Percentiles rank a stretch among this genome's conserved stretches.
Conservation (phyloP, 768 basidiomycete species). For the Clavaria fumosa region DNA sequence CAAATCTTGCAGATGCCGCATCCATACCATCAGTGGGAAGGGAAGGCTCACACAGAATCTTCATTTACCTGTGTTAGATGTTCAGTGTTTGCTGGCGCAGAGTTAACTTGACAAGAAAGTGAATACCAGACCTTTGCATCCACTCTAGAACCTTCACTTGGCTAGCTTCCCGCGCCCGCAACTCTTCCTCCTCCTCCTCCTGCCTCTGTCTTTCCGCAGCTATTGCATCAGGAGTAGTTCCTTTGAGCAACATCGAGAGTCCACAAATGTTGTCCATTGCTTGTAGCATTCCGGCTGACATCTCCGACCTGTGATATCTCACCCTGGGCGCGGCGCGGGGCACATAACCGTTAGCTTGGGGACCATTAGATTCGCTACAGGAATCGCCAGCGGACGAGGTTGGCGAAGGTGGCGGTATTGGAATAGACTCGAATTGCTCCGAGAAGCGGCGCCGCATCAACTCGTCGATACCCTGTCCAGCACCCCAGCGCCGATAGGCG, state of each 20-base stretch:
- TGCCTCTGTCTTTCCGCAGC: constrained; percentile 5
- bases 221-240: constrained; percentile 7
- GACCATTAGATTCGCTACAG: no score
- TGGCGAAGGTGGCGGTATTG: background rate
- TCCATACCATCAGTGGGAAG: no score
- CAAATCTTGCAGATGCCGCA: no score
- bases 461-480: constrained; percentile 6
- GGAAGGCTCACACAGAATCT: no score
- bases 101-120: background rate
- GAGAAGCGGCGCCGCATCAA: constrained; percentile 6
- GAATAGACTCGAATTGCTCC: constrained; percentile 5
- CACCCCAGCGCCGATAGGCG: constrained; percentile 10
- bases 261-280: constrained; percentile 8
- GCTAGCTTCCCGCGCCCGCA: constrained; percentile 5
- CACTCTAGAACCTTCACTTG: constrained; percentile 5
- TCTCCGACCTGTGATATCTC: constrained; percentile 7
- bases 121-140: constrained; percentile 1
- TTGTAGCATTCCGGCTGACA: no score
- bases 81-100: no score
- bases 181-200: constrained; percentile 6
- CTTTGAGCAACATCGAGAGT: constrained; percentile 8
- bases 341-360: constrained; percentile 4
- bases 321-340: constrained; percentile 4
- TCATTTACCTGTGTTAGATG: no score
- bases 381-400: no score